Evolutionary conservation across 257 asterid genomes (phyloP).

Genomic region (Fraxinus pennsylvanica): DNA sequence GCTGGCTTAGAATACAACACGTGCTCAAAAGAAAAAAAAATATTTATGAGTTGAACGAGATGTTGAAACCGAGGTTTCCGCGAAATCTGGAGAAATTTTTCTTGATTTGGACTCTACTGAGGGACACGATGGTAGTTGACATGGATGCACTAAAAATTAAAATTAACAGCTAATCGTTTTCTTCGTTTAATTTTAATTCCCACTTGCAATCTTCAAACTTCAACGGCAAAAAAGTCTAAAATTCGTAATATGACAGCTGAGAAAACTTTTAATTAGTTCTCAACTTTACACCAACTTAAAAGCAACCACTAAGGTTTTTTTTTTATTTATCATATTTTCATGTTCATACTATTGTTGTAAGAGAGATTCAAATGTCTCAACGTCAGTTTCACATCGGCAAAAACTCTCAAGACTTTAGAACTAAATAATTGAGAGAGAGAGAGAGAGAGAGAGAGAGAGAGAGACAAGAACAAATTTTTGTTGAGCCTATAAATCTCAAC

Average conservation of each 20-base stretch:
- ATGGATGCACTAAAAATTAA: constrained; percentile 11
- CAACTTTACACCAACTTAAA: constrained; percentile 35
- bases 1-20: constrained; percentile 19
- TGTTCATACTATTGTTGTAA: constrained; percentile 37
- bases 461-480: background rate
- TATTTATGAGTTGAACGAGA: constrained; percentile 2
- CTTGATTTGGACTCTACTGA: background rate
- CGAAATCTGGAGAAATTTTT: constrained; percentile 33
- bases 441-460: too few species aligned
- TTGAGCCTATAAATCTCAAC: constrained; percentile 37
- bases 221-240: constrained; percentile 35
- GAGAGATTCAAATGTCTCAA: constrained; percentile 30
- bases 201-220: constrained; percentile 33
- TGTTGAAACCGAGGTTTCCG: constrained; percentile 20
- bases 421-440: constrained; percentile 15
- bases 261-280: constrained; percentile 5
- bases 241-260: constrained; percentile 18
- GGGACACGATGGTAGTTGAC: constrained; percentile 30
- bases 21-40: constrained; percentile 16
- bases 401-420: constrained; percentile 35
- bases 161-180: constrained; percentile 1
- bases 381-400: constrained; percentile 60
- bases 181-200: constrained; percentile 23
- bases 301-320: constrained; percentile 19
- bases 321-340: background rate